These are phyloP conservation scores for Epichloe sibirici DNA, from an alignment of 2,329 filamentous ascomycete genomes.

Conservation along the genomic window DNA sequence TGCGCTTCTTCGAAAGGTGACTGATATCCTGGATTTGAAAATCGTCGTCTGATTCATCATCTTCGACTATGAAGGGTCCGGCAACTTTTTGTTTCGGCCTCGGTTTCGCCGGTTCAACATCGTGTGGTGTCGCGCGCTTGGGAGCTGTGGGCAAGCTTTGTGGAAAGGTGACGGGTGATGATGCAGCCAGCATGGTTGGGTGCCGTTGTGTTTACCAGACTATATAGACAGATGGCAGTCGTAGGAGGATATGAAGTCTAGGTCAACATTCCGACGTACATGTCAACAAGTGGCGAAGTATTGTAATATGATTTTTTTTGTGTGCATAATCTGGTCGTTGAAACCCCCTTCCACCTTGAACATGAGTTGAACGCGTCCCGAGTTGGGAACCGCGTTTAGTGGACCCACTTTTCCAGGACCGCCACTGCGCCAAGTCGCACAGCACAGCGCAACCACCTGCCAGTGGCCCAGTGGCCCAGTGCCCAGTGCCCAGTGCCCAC, in stretches of 20 bases:
- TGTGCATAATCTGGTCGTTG: not conserved
- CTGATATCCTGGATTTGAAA: constrained; percentile 4
- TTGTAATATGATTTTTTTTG: not conserved
- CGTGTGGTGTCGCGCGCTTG: constrained; percentile 26
- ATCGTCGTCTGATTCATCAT: constrained; percentile 23
- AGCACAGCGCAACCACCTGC: too few relatives aligned
- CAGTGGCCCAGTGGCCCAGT: not conserved
- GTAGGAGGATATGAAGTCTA: not conserved
- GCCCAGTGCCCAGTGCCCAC: constrained; percentile 6
- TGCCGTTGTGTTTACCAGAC: not conserved
- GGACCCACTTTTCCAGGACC: constrained; percentile 8
- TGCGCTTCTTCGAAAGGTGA: constrained; percentile 20
- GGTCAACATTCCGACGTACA: not conserved
- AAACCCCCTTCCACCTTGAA: not conserved
- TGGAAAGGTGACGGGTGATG: constrained; percentile 46
- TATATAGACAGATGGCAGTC: not conserved
- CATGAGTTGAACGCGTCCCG: constrained; percentile 5
- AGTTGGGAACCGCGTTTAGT: constrained; percentile 16
- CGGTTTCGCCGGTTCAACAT: constrained; percentile 21
- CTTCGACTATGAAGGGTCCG: constrained; percentile 28
- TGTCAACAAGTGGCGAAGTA: too few relatives aligned
- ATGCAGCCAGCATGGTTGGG: constrained; percentile 41
- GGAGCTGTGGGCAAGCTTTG: constrained; percentile 30
- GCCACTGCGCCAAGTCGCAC: not conserved
- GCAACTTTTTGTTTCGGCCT: constrained; percentile 22